Evolutionary conservation across 1,139 yeast species (phyloP), one percentile per base, ranked within the genome.

Genomic region (Candida tetrigidarum): DNA sequence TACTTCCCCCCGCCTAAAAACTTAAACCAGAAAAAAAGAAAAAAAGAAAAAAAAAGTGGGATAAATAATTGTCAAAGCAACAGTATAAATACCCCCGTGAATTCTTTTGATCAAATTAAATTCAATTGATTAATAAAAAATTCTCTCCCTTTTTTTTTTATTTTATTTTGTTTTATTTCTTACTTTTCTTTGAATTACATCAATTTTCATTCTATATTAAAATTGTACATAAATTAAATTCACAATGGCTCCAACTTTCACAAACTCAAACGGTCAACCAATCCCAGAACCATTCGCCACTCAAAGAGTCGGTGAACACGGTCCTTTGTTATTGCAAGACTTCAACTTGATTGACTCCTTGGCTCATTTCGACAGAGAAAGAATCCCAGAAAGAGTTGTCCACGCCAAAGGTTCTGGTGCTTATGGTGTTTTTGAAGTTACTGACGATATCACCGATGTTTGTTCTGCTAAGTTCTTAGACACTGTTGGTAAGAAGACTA

Each of bases 391-490:
- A 70, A 81, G 96, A 66, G 95, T 88, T 45, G 96, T 88, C 42
- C 96, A 88, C 63, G 96, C 96, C 50, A 87, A 87, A 67, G 96
- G 96, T 53, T 86, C 90, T 36, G 96, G 96, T 56, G 95, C 95
- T 42, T 84, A 77, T 62, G 93, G 95, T 58, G 78, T 71, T 50
- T 88, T 88, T 58, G 93, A 84, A 66, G 85, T 84, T 52, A 88
- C 96, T 29, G 92, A 89, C 62, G 93, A 88, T 55, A 80, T 89
- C 59, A 71, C 86, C 39, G 96, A 89, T 64, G 61, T 89, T 49
- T 80, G 87, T 57, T 72, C 74, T 50, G 84, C 96, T 41, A 81
- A 82, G 46, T 86, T 89, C 64, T 78, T 87, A 56, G 83, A 80
- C 64, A 74, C 81, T 42, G 74, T 83, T 42, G 96, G 96, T 60